Evolutionary conservation across 306 rosid genomes (phyloP).

Genomic region (Astragalus membranaceus): DNA sequence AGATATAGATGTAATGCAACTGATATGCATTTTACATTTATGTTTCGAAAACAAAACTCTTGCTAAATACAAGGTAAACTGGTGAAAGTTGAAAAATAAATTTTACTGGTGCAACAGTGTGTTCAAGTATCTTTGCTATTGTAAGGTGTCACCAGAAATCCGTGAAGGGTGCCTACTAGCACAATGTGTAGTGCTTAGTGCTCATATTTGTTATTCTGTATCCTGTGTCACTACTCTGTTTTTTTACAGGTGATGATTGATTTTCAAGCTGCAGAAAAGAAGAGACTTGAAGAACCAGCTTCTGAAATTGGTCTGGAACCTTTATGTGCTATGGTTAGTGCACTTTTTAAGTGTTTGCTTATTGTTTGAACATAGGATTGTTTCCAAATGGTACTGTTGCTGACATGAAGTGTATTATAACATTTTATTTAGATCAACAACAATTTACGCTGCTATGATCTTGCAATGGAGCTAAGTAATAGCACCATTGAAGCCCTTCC

Average conservation of each 20-base stretch:
- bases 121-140: too few relatives aligned
- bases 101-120: background rate
- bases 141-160: too few relatives aligned
- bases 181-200: background rate
- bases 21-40: background rate
- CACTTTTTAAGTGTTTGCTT: background rate
- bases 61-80: background rate
- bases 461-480: constrained; percentile 91
- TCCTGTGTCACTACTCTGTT: background rate
- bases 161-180: background rate
- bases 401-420: constrained; percentile 9
- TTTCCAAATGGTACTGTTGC: constrained; percentile 6
- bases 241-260: constrained; percentile 84
- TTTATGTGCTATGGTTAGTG: constrained; percentile 88
- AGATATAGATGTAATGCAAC: background rate
- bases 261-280: constrained; percentile 94
- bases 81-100: background rate
- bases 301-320: constrained; percentile 96
- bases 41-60: background rate
- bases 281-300: constrained; percentile 86
- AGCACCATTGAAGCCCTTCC: constrained; percentile 93
- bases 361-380: constrained; percentile 3
- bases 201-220: constrained; percentile 6
- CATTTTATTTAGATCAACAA: constrained; percentile 68
- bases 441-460: constrained; percentile 97